These are phyloP conservation scores for Chrysopogon serrulatus DNA, from an alignment of 176 grass and related monocot genomes.

Conservation along the genomic window DNA sequence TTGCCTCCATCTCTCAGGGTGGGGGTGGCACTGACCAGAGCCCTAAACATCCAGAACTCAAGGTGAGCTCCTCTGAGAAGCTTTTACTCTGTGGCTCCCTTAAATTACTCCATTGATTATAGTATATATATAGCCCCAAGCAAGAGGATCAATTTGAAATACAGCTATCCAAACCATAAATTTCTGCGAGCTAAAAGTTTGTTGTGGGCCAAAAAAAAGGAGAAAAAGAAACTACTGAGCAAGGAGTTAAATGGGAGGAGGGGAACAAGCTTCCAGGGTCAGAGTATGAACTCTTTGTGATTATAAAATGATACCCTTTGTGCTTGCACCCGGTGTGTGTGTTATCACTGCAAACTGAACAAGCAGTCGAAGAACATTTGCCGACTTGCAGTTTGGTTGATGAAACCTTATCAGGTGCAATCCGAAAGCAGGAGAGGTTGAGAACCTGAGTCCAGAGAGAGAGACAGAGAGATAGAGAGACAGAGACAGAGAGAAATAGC, in stretches of 20 bases:
- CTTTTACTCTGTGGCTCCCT: not conserved
- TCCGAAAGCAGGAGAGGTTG: not conserved
- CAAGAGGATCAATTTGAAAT: not conserved
- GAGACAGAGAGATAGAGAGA: not conserved
- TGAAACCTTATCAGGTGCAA: slow-evolving; percentile 6
- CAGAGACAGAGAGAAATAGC: too few species aligned
- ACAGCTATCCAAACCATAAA: not conserved
- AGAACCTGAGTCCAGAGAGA: not conserved
- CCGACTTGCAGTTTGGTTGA: slow-evolving; percentile 6
- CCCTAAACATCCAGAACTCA: not conserved
- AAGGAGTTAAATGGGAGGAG: not conserved
- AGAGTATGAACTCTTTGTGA: not conserved
- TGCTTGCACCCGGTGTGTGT: not conserved
- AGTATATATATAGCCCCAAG: not conserved
- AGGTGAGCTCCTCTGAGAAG: slow-evolving; percentile 10
- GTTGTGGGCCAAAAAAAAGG: not conserved
- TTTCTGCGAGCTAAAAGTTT: not conserved
- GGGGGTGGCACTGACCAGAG: not conserved
- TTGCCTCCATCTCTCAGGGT: slow-evolving; percentile 31
- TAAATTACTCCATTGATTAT: not conserved
- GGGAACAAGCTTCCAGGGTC: not conserved
- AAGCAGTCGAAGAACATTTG: not conserved
- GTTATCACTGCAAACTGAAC: not conserved
- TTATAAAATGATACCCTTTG: not conserved
- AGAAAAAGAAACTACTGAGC: not conserved